Percentiles rank a stretch among this genome's conserved stretches.
Evolutionary conservation across 2,329 filamentous ascomycete species (phyloP).

Genomic region (Botrytis deweyae): DNA sequence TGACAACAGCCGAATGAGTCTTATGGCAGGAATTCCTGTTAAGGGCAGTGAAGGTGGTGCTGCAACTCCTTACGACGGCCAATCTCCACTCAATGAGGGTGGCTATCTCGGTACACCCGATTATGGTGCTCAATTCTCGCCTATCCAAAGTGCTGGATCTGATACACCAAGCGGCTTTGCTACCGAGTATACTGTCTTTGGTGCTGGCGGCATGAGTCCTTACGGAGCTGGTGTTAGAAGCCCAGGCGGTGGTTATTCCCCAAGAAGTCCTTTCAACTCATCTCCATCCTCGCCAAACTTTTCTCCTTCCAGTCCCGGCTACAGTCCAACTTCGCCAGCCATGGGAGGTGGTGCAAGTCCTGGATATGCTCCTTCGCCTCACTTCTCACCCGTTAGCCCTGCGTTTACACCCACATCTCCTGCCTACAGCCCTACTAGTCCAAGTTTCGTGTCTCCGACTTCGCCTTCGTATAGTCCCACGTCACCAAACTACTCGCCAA

Average conservation of each 20-base stretch:
- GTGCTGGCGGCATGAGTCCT: constrained; percentile 61
- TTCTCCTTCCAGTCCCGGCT: constrained; percentile 38
- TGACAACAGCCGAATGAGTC: constrained; percentile 82
- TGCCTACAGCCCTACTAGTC: constrained; percentile 40
- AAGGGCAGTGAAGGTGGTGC: constrained; percentile 79
- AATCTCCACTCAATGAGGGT: constrained; percentile 73
- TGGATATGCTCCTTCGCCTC: constrained; percentile 48
- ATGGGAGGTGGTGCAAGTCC: constrained; percentile 53
- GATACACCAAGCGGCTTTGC: constrained; percentile 65
- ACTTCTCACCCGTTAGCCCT: constrained; percentile 60
- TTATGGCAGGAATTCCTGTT: constrained; percentile 75
- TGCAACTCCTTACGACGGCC: constrained; percentile 90
- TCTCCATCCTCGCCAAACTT: constrained; percentile 53
- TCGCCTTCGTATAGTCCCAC: constrained; percentile 66
- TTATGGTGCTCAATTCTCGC: constrained; percentile 66
- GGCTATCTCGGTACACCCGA: constrained; percentile 64
- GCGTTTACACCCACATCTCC: constrained; percentile 41
- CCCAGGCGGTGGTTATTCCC: constrained; percentile 70
- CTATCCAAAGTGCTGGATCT: constrained; percentile 73
- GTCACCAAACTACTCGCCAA: constrained; percentile 42
- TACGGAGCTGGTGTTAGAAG: constrained; percentile 51
- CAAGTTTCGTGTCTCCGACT: constrained; percentile 51
- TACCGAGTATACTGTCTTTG: constrained; percentile 55
- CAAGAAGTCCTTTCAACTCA: constrained; percentile 57
- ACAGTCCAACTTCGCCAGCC: constrained; percentile 55